Base-by-base conservation (phyloP, 176 grass and related monocot genomes). In the Musa acuminata region DNA sequence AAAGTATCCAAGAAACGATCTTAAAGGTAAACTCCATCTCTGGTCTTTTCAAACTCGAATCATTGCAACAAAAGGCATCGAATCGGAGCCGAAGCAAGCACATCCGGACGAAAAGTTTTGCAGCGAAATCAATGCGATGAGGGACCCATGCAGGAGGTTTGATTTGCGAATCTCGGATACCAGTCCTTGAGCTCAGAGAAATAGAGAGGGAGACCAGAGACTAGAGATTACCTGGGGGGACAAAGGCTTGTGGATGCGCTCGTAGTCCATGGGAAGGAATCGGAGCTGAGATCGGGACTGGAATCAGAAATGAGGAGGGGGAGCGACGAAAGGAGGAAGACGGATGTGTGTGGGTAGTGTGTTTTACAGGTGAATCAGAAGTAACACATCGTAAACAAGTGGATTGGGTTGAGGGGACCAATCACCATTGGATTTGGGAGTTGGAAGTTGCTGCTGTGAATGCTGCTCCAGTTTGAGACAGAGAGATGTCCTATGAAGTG, bases 231-330 rank as follows among this genome's bases (percentile, higher is more conserved):
- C 90, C 90, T 91, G 90, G 13, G 80, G 68, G 75, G 89, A 64
- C 72, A 87, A 85, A 16, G 89, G 93, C 75, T 96, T 92, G 87
- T 92, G 82, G 82, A 96, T 92, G 76, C 93, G 89, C 85, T 96
- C 93, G 76, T 96, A 96, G 20, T 96, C 93, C 93, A 96, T 92
- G 9, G 72, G 51, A 49, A 64, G 76, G 13, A 13, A 62, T 62
- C 35, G 35, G 35, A 43, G 35, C 35, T 43, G 35, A 43, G 35
- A 43, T 43, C 35, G 3, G 35, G 35, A 43, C 35, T 43, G 35
- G 35, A 43, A 43, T 43, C 35, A 43, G 35, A 43, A 43, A 43
- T 43, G 35, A 6, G 4, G 35, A 6, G 4, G 35, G 4, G 35
- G 35, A 43, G 4, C 35, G 35, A 43, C 35, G 35, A 6, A 43